Evolutionary conservation across 2,329 filamentous ascomycete species (phyloP).

Genomic region (Neophaeococcomyces mojaviensis): DNA sequence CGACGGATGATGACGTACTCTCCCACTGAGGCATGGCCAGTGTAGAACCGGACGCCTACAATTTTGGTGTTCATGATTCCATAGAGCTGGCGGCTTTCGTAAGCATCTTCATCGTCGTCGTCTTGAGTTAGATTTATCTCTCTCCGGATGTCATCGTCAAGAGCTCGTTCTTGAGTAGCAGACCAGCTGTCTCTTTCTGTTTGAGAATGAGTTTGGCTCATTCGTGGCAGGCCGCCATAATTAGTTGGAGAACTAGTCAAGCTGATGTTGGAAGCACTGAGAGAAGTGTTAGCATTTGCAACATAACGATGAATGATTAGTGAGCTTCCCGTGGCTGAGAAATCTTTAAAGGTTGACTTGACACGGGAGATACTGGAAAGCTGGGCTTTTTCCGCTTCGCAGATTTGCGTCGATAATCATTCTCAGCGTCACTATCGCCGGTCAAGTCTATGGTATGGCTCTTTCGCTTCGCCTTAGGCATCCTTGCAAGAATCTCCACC

Average conservation of each 20-base stretch:
- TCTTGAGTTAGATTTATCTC: conserved; percentile 27
- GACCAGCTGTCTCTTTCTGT: conserved; percentile 36
- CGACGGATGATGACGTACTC: conserved; percentile 57
- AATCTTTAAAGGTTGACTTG: background rate
- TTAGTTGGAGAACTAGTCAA: background rate
- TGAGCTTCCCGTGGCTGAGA: background rate
- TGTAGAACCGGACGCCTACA: conserved; percentile 57
- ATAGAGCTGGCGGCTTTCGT: conserved; percentile 32
- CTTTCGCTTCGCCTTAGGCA: conserved; percentile 1
- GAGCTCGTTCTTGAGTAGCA: conserved; percentile 27
- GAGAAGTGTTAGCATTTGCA: background rate
- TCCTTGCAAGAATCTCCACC: background rate
- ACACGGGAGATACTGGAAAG: background rate
- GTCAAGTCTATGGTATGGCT: conserved; percentile 3
- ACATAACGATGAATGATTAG: background rate
- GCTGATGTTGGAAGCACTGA: background rate
- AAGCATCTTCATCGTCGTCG: conserved; percentile 28
- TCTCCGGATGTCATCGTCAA: conserved; percentile 20
- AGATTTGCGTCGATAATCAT: background rate
- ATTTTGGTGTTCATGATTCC: conserved; percentile 47
- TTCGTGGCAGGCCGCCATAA: background rate
- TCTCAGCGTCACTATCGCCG: conserved; percentile 2
- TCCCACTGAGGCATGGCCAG: conserved; percentile 53
- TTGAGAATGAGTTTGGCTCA: conserved; percentile 1
- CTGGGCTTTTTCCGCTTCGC: background rate